phyloP scores from a whole-genome alignment of 345 rosid genomes.

The Populus deltoides region DNA sequence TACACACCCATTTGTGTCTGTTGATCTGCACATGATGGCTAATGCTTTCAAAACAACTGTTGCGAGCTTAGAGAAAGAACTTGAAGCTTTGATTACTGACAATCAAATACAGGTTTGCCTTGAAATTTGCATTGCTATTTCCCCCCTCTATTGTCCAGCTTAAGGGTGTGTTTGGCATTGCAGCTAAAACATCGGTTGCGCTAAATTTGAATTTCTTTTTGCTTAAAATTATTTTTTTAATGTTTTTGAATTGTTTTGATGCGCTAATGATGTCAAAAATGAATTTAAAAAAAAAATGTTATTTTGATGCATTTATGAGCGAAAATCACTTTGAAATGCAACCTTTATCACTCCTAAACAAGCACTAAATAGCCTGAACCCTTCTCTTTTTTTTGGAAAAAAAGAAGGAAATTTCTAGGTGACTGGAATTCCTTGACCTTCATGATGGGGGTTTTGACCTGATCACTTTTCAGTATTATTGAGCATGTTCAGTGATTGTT shows the following conservation, averaged over 20 bases:
- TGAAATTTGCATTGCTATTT: background rate
- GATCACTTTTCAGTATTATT: background rate
- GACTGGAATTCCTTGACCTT: background rate
- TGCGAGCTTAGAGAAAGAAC: conserved; percentile 80
- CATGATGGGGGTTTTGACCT: background rate
- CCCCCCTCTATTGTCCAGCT: background rate
- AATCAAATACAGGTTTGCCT: conserved; percentile 84
- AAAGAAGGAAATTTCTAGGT: no score
- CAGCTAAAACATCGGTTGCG: no score
- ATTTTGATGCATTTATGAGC: no score
- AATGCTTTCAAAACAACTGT: conserved; percentile 91
- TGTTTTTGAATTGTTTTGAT: no score
- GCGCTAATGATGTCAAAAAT: no score
- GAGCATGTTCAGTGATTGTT: background rate
- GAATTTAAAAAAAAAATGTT: no score
- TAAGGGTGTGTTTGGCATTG: background rate
- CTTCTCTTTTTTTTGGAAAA: no score
- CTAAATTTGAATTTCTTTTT: no score
- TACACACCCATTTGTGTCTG: conserved; percentile 96
- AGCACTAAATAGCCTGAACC: background rate
- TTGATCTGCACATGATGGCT: conserved; percentile 94
- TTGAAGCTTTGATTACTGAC: conserved; percentile 84
- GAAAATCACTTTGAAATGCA: no score
- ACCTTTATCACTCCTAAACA: no score
- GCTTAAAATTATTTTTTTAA: no score